phyloP scores from a whole-genome alignment of 129 eudicot genomes.

The Gnaphalium uliginosum region DNA sequence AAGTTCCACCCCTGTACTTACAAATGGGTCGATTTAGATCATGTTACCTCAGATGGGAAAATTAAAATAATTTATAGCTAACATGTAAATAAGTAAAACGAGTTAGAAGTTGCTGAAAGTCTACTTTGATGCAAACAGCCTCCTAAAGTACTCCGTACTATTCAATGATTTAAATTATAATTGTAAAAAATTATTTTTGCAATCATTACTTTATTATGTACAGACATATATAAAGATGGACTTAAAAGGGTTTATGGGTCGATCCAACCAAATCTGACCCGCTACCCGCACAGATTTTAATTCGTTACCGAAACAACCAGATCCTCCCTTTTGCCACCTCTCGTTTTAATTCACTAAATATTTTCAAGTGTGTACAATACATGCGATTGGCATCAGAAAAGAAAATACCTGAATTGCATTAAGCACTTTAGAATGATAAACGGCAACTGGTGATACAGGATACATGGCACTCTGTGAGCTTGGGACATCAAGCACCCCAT shows the following conservation, averaged over 20 bases:
- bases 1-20: too few relatives aligned
- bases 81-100: neutral
- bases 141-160: neutral
- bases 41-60: neutral
- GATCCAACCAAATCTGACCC: neutral
- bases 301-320: neutral
- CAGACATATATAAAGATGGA: neutral
- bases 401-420: constrained; percentile 79
- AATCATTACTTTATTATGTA: neutral
- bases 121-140: neutral
- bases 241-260: neutral
- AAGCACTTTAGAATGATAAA: constrained; percentile 90
- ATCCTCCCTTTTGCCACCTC: neutral
- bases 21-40: neutral
- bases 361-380: neutral
- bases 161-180: neutral
- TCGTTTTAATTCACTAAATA: neutral
- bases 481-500: constrained; percentile 83
- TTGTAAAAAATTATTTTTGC: neutral
- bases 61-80: neutral
- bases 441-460: constrained; percentile 89
- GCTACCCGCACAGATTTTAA: neutral
- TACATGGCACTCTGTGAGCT: constrained; percentile 69
- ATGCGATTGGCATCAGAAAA: neutral
- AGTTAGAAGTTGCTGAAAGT: neutral